phyloP scores from a whole-genome alignment of 495 filamentous ascomycete species.

The Penicillium longicatenatum region DNA sequence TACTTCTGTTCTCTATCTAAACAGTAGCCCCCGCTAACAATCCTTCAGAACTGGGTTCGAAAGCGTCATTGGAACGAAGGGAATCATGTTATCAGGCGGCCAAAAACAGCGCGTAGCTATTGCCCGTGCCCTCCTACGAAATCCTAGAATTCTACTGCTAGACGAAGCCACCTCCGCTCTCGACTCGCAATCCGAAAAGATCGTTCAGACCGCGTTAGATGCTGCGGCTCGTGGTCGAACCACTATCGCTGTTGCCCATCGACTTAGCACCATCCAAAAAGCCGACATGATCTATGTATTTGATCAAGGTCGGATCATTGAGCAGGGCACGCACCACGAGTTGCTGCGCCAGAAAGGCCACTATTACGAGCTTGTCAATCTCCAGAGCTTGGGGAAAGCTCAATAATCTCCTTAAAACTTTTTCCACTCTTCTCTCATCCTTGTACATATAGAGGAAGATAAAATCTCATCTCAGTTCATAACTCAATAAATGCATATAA shows the following conservation, averaged over 20 bases:
- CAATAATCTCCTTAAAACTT: constrained; percentile 19
- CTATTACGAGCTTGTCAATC: constrained; percentile 75
- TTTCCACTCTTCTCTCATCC: not conserved
- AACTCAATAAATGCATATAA: too few relatives aligned
- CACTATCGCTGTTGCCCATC: constrained; percentile 78
- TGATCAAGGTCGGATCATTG: constrained; percentile 72
- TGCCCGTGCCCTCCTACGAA: constrained; percentile 70
- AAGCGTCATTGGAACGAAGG: constrained; percentile 78
- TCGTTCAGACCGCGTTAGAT: constrained; percentile 80
- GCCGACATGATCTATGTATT: constrained; percentile 86
- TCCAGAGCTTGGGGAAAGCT: constrained; percentile 75
- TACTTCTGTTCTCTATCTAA: not conserved
- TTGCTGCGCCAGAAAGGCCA: constrained; percentile 66
- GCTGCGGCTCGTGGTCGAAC: constrained; percentile 72
- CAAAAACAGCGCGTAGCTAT: constrained; percentile 84
- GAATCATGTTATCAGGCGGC: constrained; percentile 76
- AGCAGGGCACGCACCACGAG: constrained; percentile 70
- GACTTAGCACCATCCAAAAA: constrained; percentile 77
- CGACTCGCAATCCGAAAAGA: constrained; percentile 79
- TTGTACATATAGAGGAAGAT: not conserved
- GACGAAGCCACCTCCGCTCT: constrained; percentile 84
- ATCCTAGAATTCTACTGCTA: constrained; percentile 71
- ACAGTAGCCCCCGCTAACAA: not conserved
- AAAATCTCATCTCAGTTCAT: not conserved
- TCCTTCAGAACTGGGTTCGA: constrained; percentile 64